phyloP scores from a whole-genome alignment of 345 rosid species.

The Pugionium dolabratum region DNA sequence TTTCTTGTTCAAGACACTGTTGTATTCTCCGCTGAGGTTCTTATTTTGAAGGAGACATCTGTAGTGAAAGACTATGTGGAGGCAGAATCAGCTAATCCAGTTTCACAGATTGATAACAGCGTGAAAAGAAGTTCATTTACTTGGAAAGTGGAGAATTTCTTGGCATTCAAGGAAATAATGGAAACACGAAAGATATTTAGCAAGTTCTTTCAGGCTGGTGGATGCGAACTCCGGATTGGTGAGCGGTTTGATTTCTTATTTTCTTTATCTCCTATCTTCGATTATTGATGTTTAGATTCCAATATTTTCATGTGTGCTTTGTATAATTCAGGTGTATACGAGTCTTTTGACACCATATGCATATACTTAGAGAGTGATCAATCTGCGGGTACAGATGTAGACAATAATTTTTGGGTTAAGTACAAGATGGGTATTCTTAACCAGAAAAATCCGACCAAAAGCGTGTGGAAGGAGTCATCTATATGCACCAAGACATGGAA shows the following conservation, averaged over 20 bases:
- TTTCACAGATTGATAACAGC: constrained; percentile 53
- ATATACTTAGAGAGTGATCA: constrained; percentile 99
- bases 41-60: constrained; percentile 95
- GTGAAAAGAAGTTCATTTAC: constrained; percentile 86
- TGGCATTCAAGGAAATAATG: constrained; percentile 98
- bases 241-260: constrained; percentile 50
- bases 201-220: constrained; percentile 98
- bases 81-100: constrained; percentile 48
- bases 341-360: constrained; percentile 98
- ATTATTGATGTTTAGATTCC: constrained; percentile 33
- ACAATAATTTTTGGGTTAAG: constrained; percentile 99
- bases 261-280: constrained; percentile 23
- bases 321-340: constrained; percentile 88
- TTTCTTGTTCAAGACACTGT: constrained; percentile 96
- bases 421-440: constrained; percentile 97
- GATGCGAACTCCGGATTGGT: constrained; percentile 99
- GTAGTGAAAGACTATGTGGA: constrained; percentile 68
- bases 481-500: constrained; percentile 99
- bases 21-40: constrained; percentile 97
- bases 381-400: constrained; percentile 83
- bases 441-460: constrained; percentile 90
- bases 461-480: constrained; percentile 99
- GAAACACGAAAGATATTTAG: constrained; percentile 98
- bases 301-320: constrained; percentile 39
- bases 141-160: constrained; percentile 98